These are phyloP conservation scores for Echria macrotheca DNA, from an alignment of 495 filamentous ascomycete genomes.

Conservation along the genomic window DNA sequence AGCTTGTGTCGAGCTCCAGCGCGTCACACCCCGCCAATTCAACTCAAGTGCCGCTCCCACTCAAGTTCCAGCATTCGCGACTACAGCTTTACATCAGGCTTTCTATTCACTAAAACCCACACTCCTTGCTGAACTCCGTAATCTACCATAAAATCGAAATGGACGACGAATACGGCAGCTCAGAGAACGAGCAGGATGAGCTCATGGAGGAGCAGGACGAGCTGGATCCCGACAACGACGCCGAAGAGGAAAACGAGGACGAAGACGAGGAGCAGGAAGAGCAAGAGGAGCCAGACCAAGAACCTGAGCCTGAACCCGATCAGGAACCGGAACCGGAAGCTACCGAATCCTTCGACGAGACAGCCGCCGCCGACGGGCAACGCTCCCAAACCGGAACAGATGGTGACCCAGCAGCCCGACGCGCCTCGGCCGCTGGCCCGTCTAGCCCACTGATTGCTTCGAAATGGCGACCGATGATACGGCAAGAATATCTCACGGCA, in stretches of 20 bases:
- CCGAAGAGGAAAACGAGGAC: slow-evolving; percentile 48
- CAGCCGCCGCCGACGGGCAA: slow-evolving; percentile 20
- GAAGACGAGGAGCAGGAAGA: slow-evolving; percentile 59
- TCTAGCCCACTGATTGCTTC: slow-evolving; percentile 35
- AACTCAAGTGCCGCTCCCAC: too few species aligned
- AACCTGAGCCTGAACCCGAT: slow-evolving; percentile 20
- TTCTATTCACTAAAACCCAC: too few species aligned
- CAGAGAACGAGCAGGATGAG: slow-evolving; percentile 60
- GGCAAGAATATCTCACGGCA: slow-evolving; percentile 78
- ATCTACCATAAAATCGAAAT: too few species aligned
- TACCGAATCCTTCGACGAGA: slow-evolving; percentile 30
- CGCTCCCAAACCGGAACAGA: not conserved
- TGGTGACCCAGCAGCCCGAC: slow-evolving; percentile 15
- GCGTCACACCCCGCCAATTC: too few species aligned
- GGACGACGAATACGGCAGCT: slow-evolving; percentile 44
- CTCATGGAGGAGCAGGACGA: slow-evolving; percentile 60
- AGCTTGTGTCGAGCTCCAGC: too few species aligned
- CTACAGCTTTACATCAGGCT: too few species aligned
- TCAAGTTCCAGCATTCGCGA: too few species aligned
- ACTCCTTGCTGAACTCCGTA: too few species aligned
- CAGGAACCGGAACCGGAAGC: slow-evolving; percentile 41
- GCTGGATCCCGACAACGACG: slow-evolving; percentile 53
- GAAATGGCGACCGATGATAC: slow-evolving; percentile 58
- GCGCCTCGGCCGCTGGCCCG: slow-evolving; percentile 47
- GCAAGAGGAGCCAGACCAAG: slow-evolving; percentile 36